A percentile compares a stretch with the other conserved stretches of the same genome.
phyloP scores from a whole-genome alignment of 2,329 filamentous ascomycete genomes.

The Ambrosiella cleistominuta region DNA sequence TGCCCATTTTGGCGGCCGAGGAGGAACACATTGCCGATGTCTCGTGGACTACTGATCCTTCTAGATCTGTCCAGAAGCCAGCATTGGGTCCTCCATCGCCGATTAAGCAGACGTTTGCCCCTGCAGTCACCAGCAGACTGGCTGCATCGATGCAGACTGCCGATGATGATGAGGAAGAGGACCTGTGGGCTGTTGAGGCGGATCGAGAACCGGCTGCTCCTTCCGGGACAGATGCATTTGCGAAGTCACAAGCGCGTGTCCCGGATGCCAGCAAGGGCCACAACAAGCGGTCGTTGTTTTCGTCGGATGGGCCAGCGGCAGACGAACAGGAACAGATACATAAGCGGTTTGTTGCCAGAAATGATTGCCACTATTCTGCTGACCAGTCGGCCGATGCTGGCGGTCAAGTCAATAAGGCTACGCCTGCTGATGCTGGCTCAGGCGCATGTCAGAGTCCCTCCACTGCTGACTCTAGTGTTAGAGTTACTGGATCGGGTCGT shows the following conservation, averaged over 20 bases:
- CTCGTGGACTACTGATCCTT: conserved; percentile 12
- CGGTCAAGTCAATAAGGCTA: background rate
- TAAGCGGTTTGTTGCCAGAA: background rate
- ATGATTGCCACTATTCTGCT: background rate
- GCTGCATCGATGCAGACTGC: background rate
- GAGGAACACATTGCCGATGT: conserved; percentile 12
- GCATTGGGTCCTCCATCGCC: background rate
- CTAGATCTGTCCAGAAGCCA: conserved; percentile 2
- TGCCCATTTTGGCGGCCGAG: conserved; percentile 8
- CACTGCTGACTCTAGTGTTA: too few species aligned
- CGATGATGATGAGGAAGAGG: conserved; percentile 17
- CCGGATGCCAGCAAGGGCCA: conserved; percentile 15
- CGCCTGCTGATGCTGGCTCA: background rate
- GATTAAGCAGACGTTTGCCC: background rate
- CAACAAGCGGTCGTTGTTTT: conserved; percentile 8
- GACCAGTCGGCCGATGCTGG: background rate
- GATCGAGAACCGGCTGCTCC: conserved; percentile 26
- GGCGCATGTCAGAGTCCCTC: background rate
- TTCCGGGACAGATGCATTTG: background rate
- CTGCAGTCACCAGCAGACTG: background rate
- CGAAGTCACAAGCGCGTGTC: background rate
- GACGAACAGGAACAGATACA: background rate
- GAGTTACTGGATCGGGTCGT: background rate
- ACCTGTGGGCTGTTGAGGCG: conserved; percentile 42
- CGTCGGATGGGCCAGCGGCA: background rate